phyloP scores from a whole-genome alignment of 257 asterid species.

The Gardenia jasminoides region DNA sequence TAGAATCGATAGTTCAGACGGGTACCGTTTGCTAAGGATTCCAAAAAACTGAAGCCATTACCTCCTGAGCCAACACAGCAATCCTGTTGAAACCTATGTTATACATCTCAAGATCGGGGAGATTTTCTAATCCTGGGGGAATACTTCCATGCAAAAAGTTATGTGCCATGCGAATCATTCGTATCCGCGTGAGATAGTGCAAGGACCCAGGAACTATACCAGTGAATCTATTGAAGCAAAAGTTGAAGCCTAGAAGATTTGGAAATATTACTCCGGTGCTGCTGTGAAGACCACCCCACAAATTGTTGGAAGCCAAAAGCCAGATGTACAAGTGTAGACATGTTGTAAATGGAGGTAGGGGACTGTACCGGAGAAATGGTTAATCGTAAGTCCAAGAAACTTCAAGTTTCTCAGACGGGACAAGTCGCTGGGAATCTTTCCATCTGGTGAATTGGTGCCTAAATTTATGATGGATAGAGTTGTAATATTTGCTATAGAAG shows the following conservation, averaged over 20 bases:
- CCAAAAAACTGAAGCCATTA: constrained; percentile 39
- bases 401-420: constrained; percentile 34
- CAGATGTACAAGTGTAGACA: constrained; percentile 39
- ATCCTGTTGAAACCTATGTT: constrained; percentile 53
- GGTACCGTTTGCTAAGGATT: constrained; percentile 41
- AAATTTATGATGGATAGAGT: constrained; percentile 24
- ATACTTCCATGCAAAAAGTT: constrained; percentile 54
- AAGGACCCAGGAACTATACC: constrained; percentile 59
- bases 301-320: constrained; percentile 40
- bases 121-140: constrained; percentile 65
- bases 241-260: constrained; percentile 42
- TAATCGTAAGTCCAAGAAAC: constrained; percentile 51
- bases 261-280: constrained; percentile 48
- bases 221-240: constrained; percentile 51
- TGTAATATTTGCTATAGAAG: constrained; percentile 42
- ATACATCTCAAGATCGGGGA: constrained; percentile 43
- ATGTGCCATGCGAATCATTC: constrained; percentile 43
- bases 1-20: constrained; percentile 41
- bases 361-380: constrained; percentile 44
- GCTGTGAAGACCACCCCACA: constrained; percentile 47
- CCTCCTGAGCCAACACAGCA: constrained; percentile 35
- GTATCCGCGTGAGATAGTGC: constrained; percentile 59
- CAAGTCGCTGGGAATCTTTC: constrained; percentile 36
- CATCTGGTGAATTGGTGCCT: constrained; percentile 36
- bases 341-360: constrained; percentile 53